phyloP scores from a whole-genome alignment of 148 eudicot species.

The Persicaria maculosa region DNA sequence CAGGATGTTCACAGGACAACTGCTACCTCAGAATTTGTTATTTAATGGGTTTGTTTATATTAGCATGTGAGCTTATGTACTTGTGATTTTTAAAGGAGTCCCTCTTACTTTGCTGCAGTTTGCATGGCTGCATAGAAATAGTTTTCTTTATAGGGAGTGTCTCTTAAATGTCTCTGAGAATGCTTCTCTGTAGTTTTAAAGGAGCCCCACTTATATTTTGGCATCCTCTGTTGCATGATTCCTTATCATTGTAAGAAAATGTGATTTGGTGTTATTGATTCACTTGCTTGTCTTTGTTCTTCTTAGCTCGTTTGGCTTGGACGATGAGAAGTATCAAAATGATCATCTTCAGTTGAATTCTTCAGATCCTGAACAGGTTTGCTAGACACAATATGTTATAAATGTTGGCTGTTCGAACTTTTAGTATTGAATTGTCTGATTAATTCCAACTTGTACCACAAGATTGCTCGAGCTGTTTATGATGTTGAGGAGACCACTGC shows the following conservation, averaged over 20 bases:
- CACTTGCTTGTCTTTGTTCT: slow-evolving; percentile 11
- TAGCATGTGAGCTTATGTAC: background rate
- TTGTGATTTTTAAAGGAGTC: background rate
- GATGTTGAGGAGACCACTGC: slow-evolving; percentile 94
- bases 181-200: background rate
- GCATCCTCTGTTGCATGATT: background rate
- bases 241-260: background rate
- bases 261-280: background rate
- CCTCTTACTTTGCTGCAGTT: background rate
- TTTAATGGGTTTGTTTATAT: background rate
- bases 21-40: background rate
- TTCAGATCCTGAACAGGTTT: slow-evolving; percentile 77
- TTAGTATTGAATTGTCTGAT: background rate
- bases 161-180: background rate
- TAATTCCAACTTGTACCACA: slow-evolving; percentile 11
- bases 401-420: background rate
- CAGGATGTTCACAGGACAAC: background rate
- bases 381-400: slow-evolving; percentile 14
- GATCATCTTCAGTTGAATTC: slow-evolving; percentile 57
- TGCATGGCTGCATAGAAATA: background rate
- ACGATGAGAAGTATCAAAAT: slow-evolving; percentile 69
- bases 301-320: slow-evolving; percentile 71
- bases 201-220: background rate
- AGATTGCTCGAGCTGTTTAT: slow-evolving; percentile 73
- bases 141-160: no score